Evolutionary conservation across 441 rosid species (phyloP).

Genomic region (Erodium trifolium): DNA sequence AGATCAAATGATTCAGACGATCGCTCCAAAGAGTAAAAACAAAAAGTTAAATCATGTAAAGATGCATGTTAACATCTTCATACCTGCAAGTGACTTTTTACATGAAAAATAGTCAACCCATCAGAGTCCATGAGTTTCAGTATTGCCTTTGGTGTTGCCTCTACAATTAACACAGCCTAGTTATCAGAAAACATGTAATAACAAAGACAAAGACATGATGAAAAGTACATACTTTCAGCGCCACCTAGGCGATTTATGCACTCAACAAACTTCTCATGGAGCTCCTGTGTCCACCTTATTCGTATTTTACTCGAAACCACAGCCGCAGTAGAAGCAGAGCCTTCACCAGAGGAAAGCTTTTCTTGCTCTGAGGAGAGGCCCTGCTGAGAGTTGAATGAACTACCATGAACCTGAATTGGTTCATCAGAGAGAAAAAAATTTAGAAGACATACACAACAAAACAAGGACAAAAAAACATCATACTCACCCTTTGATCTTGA

Average conservation of each 20-base stretch:
- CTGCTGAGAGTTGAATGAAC: no score
- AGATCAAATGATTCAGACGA: background rate
- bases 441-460: background rate
- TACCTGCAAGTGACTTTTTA: slow-evolving; percentile 93
- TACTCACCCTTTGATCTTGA: slow-evolving; percentile 44
- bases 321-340: slow-evolving; percentile 21
- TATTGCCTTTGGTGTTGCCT: slow-evolving; percentile 86
- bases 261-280: slow-evolving; percentile 83
- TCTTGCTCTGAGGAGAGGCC: no score
- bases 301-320: slow-evolving; percentile 43
- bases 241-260: slow-evolving; percentile 78
- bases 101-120: slow-evolving; percentile 82
- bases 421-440: no score
- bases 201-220: background rate
- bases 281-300: slow-evolving; percentile 89
- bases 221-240: slow-evolving; percentile 57
- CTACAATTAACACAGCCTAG: slow-evolving; percentile 27
- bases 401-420: no score
- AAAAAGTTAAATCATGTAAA: background rate
- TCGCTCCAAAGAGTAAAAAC: no score
- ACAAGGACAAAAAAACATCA: background rate
- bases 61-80: background rate
- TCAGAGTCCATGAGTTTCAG: slow-evolving; percentile 79
- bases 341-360: slow-evolving; percentile 24
- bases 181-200: background rate